Conservation (phyloP, 345 rosid species). For the Brassica nigra region DNA sequence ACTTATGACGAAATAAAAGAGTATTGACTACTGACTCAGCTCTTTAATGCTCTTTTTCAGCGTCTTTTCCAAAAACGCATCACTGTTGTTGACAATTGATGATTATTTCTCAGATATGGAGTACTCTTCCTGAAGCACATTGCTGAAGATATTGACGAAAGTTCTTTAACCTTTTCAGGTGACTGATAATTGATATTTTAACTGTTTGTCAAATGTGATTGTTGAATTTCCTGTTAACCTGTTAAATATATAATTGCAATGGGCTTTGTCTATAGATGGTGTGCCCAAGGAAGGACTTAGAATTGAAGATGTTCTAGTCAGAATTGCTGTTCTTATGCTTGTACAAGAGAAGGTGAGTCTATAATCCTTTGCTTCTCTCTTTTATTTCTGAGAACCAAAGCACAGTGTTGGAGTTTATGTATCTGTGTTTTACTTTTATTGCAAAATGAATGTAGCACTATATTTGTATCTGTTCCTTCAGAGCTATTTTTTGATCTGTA, state of each 20-base stretch:
- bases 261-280: constrained; percentile 67
- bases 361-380: background rate
- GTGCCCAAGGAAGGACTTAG: constrained; percentile 99
- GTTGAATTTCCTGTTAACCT: constrained; percentile 18
- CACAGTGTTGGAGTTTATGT: constrained; percentile 15
- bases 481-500: constrained; percentile 4
- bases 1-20: constrained; percentile 76
- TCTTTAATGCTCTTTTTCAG: constrained; percentile 23
- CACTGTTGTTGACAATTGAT: background rate
- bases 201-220: constrained; percentile 12
- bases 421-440: constrained; percentile 9
- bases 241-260: background rate
- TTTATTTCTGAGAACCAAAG: constrained; percentile 21
- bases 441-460: background rate
- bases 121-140: constrained; percentile 69
- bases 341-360: constrained; percentile 75
- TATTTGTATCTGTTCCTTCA: constrained; percentile 1
- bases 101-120: constrained; percentile 62
- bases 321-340: constrained; percentile 71
- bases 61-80: background rate
- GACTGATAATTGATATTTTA: constrained; percentile 27
- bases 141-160: constrained; percentile 66
- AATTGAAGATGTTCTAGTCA: constrained; percentile 79
- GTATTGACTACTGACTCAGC: constrained; percentile 51
- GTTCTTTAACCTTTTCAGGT: constrained; percentile 76